Conservation (phyloP, 176 grass and related monocot genomes). For the Cenchrus fungigraminus region DNA sequence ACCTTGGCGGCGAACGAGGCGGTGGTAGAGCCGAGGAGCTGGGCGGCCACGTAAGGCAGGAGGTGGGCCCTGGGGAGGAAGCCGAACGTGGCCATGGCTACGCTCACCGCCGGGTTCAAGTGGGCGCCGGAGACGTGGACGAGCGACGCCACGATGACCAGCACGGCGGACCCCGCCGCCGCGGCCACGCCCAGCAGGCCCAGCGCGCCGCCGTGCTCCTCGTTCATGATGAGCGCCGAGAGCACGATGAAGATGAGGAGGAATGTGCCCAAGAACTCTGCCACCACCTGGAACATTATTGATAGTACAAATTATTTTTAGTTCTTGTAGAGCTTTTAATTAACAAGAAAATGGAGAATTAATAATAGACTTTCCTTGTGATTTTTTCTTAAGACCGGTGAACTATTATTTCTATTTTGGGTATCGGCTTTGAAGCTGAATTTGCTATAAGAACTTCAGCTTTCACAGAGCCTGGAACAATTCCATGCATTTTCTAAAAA, state of each 20-base stretch:
- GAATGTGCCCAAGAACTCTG: conserved; percentile 75
- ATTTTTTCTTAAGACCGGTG: neutral
- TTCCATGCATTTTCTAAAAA: too few relatives aligned
- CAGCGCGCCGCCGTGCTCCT: conserved; percentile 33
- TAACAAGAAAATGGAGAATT: neutral
- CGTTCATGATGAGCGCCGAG: conserved; percentile 57
- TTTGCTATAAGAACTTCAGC: too few relatives aligned
- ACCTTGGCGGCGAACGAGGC: conserved; percentile 57
- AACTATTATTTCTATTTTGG: too few relatives aligned
- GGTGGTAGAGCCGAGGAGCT: conserved; percentile 46
- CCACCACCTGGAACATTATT: conserved; percentile 27
- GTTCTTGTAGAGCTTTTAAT: neutral
- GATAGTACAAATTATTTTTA: neutral
- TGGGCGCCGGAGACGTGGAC: conserved; percentile 62
- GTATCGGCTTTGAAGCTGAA: too few relatives aligned
- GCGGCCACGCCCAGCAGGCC: conserved; percentile 44
- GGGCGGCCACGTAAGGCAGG: conserved; percentile 45
- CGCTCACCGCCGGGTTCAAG: conserved; percentile 65
- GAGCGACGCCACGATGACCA: conserved; percentile 48
- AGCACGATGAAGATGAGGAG: conserved; percentile 60
- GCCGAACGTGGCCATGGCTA: conserved; percentile 52
- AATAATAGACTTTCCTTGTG: neutral
- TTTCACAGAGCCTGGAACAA: too few relatives aligned
- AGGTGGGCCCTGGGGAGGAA: conserved; percentile 54
- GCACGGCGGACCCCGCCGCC: conserved; percentile 39